Percentiles rank a stretch among this genome's conserved stretches.
These are phyloP conservation scores for Oryza longistaminata DNA, from an alignment of 176 grass and related monocot genomes.

Conservation along the genomic window DNA sequence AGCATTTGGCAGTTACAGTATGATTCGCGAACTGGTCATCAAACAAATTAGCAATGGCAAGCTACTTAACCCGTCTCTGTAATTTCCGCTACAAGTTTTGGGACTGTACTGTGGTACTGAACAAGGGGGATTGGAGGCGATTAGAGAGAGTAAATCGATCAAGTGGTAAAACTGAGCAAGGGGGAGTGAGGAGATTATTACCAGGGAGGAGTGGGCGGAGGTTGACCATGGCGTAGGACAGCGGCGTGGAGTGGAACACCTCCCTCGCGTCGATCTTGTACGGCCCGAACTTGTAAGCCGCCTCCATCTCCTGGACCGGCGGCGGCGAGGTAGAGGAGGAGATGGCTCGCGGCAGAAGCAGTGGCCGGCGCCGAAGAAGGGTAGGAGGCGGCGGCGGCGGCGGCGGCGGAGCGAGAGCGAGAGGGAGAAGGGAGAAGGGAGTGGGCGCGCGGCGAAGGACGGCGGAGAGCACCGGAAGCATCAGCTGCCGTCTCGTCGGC, in stretches of 20 bases:
- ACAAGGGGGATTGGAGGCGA: not conserved
- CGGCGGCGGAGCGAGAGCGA: too few species aligned
- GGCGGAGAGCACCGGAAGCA: too few species aligned
- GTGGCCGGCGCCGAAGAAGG: too few species aligned
- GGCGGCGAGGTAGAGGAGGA: not conserved
- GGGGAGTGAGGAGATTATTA: constrained; percentile 52
- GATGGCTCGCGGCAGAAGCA: too few species aligned
- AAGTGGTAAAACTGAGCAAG: not conserved
- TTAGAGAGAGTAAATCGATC: not conserved
- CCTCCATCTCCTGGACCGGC: constrained; percentile 30
- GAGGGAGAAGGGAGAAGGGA: too few species aligned
- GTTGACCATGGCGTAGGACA: constrained; percentile 92
- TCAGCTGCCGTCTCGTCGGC: too few species aligned
- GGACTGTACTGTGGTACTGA: not conserved
- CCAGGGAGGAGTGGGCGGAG: constrained; percentile 76
- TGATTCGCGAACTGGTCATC: too few species aligned
- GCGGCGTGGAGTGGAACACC: constrained; percentile 75
- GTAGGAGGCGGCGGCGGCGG: too few species aligned
- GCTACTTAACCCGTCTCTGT: not conserved
- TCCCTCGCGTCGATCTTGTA: constrained; percentile 78
- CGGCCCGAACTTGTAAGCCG: constrained; percentile 67
- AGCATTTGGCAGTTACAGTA: not conserved
- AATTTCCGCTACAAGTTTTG: not conserved
- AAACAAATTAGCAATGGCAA: not conserved
- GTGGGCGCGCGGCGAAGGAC: too few species aligned